These are phyloP conservation scores for Hymenoscyphus occultus DNA, from an alignment of 2,329 filamentous ascomycete species.

Conservation along the genomic window DNA sequence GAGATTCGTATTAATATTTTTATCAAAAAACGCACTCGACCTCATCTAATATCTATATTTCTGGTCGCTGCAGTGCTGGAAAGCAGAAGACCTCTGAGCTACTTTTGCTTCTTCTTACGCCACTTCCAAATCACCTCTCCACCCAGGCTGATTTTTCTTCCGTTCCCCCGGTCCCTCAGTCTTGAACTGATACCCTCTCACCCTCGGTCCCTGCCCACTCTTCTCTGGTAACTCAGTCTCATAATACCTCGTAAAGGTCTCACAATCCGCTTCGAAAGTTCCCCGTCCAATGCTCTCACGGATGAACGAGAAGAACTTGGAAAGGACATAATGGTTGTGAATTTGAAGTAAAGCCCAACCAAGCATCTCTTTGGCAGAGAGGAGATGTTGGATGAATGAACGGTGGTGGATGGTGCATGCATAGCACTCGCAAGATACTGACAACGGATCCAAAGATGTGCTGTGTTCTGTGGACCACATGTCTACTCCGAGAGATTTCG, in stretches of 20 bases:
- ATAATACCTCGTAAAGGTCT: slow-evolving; percentile 54
- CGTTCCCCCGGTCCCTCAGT: slow-evolving; percentile 58
- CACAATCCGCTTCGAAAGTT: slow-evolving; percentile 55
- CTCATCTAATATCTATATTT: no score
- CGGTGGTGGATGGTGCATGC: slow-evolving; percentile 79
- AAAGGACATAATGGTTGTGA: slow-evolving; percentile 78
- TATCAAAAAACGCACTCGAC: no score
- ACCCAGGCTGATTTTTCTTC: slow-evolving; percentile 67
- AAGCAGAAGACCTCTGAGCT: no score
- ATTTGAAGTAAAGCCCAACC: slow-evolving; percentile 91
- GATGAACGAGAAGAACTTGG: slow-evolving; percentile 69
- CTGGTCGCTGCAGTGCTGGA: no score
- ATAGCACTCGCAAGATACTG: slow-evolving; percentile 70
- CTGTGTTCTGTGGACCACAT: slow-evolving; percentile 69
- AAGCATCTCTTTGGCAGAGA: slow-evolving; percentile 92
- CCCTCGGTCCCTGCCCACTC: slow-evolving; percentile 73
- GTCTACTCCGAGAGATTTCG: slow-evolving; percentile 65
- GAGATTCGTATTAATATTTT: no score
- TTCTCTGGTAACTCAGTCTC: slow-evolving; percentile 68
- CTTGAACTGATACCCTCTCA: slow-evolving; percentile 80
- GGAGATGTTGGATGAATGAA: slow-evolving; percentile 83
- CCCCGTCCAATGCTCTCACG: slow-evolving; percentile 58
- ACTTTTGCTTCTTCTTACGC: not conserved
- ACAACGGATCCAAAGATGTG: slow-evolving; percentile 60
- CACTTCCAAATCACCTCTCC: slow-evolving; percentile 43